Base-by-base conservation (phyloP, 176 grass and related monocot species). In the Musa beccarii region DNA sequence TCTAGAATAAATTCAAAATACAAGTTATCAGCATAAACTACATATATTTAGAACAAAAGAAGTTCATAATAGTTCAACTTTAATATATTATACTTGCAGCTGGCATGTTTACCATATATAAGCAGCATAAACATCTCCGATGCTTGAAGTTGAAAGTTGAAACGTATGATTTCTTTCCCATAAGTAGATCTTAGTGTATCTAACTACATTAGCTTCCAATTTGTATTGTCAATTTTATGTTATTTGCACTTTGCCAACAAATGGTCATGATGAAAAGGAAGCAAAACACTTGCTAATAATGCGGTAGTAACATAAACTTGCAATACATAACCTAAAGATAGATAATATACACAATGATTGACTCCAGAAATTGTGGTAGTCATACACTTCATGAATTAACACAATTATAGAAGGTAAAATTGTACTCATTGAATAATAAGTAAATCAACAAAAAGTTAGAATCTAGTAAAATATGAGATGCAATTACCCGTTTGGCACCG, bases 401-500 rank as follows among this genome's bases (percentile, higher is more conserved):
- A n/a, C 5, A 59, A 59, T 34, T 34, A 15, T 51, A 20, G 5
- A n/a, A 20, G 2, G 51, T n/a, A 70, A 16, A 51, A 50, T 10
- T 7, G 20, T 4, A 14, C 6, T 8, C 4, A 82, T 74, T 21
- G 52, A 25, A 78, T 7, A 72, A 22, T 16, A 28, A 24, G 29
- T 28, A 28, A 28, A 28, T 34, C 29, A 34, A 34, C 29, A 8
- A 29, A 54, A 79, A 52, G 19, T 85, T 70, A 68, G 68, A 83
- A 78, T 34, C 29, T 5, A 34, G 29, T 5, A 12, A 72, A 71
- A 75, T 9, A 63, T 50, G 0, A 79, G 21, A 17, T 76, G n/a
- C 67, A 70, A 54, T 91, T 99, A 99, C 95, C 89, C 88, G 86
- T 76, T 83, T 83, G 59, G 95, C 95, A 81, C 95, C 91, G 75